Conservation (phyloP, 805 yeast genomes). For the Lachancea sp. region DNA sequence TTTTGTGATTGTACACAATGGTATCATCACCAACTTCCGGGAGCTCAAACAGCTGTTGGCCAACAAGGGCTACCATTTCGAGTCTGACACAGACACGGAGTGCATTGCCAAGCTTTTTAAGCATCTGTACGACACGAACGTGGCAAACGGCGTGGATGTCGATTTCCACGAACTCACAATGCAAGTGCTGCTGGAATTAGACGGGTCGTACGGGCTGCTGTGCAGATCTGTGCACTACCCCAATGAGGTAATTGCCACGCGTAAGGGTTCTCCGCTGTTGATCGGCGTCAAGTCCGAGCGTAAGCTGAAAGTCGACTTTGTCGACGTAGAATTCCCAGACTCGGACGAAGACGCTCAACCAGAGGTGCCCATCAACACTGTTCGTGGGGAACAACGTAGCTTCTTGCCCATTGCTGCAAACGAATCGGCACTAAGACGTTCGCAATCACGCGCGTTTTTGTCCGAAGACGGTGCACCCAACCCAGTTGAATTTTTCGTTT, state of each 20-base stretch:
- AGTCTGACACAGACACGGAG: constrained; percentile 95
- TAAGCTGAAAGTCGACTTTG: constrained; percentile 94
- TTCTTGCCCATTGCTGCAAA: constrained; percentile 53
- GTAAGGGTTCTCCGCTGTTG: constrained; percentile 96
- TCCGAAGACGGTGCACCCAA: constrained; percentile 88
- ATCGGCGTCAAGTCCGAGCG: constrained; percentile 96
- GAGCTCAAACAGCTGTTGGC: constrained; percentile 78
- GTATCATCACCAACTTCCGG: constrained; percentile 93
- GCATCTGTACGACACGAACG: constrained; percentile 75
- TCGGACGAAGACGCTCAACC: constrained; percentile 33
- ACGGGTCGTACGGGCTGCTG: constrained; percentile 95
- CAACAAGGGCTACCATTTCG: constrained; percentile 76
- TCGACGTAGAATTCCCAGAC: constrained; percentile 95
- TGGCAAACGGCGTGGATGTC: constrained; percentile 64
- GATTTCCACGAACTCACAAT: constrained; percentile 92
- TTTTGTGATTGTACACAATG: constrained; percentile 92
- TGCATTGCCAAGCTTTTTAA: constrained; percentile 93
- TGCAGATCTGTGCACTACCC: constrained; percentile 91
- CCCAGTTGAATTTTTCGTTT: constrained; percentile 92
- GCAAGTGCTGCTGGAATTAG: constrained; percentile 84
- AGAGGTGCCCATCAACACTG: constrained; percentile 26
- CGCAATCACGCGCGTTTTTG: constrained; percentile 94
- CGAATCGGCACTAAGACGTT: constrained; percentile 59
- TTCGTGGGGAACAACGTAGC: constrained; percentile 19
- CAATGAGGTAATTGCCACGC: constrained; percentile 91